Conservation (phyloP, 495 filamentous ascomycete species). For the Pseudevernia furfuracea region DNA sequence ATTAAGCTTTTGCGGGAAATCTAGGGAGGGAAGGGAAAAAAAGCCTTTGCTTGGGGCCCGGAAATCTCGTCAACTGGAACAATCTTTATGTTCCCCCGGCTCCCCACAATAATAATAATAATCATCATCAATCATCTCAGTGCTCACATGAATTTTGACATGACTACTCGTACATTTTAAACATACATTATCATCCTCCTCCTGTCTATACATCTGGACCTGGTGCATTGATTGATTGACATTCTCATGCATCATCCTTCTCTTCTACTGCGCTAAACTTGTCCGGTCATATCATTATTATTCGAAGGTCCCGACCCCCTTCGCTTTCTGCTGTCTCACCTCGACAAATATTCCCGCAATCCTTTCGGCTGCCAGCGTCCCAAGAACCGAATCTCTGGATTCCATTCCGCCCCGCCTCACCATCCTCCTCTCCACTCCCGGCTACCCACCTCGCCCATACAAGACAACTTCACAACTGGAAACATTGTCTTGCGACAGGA, state of each 20-base stretch:
- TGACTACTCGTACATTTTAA: too few relatives aligned
- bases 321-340: neutral
- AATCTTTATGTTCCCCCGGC: too few relatives aligned
- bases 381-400: constrained; percentile 2
- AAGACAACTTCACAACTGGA: neutral
- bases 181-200: too few relatives aligned
- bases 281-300: too few relatives aligned
- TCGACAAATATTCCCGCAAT: neutral
- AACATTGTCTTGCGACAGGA: neutral
- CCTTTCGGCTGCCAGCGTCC: constrained; percentile 2
- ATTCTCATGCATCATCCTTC: neutral
- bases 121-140: too few relatives aligned
- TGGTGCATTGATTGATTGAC: too few relatives aligned
- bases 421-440: neutral
- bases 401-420: neutral
- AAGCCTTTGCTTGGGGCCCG: neutral
- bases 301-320: neutral
- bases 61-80: neutral
- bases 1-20: constrained; percentile 8
- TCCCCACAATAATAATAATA: too few relatives aligned
- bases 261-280: neutral
- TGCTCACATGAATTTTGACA: too few relatives aligned
- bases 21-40: neutral
- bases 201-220: too few relatives aligned
- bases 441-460: neutral